A percentile compares a stretch with the other conserved stretches of the same genome.
These are phyloP conservation scores for Ceratorhiza oryzae-sativae DNA, from an alignment of 1,284 basidiomycete genomes.

Conservation along the genomic window DNA sequence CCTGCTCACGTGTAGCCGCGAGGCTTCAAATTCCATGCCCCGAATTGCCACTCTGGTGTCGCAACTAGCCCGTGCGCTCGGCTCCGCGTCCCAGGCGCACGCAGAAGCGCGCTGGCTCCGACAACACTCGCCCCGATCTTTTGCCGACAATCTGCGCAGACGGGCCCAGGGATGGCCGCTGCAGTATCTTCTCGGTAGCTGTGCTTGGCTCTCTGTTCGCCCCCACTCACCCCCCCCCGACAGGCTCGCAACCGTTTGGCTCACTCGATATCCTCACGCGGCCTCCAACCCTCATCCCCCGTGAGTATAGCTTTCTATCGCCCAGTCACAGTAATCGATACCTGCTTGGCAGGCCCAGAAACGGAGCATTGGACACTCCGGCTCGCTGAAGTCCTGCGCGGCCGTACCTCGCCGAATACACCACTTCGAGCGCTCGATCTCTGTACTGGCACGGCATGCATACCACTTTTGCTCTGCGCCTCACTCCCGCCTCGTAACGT, in stretches of 20 bases:
- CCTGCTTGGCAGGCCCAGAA: slow-evolving; percentile 61
- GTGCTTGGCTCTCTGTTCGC: slow-evolving; percentile 36
- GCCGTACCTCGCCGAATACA: slow-evolving; percentile 34
- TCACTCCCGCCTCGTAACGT: slow-evolving; percentile 61
- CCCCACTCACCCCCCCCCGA: slow-evolving; percentile 9
- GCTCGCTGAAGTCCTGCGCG: slow-evolving; percentile 54
- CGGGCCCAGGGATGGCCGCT: slow-evolving; percentile 76
- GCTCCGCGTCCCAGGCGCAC: slow-evolving; percentile 16
- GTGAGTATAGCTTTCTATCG: slow-evolving; percentile 47
- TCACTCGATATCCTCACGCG: slow-evolving; percentile 73
- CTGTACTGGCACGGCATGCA: slow-evolving; percentile 90
- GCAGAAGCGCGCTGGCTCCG: slow-evolving; percentile 21
- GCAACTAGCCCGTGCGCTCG: slow-evolving; percentile 48
- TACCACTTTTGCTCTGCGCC: slow-evolving; percentile 79
- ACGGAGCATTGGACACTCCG: slow-evolving; percentile 82
- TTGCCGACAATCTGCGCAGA: slow-evolving; percentile 15
- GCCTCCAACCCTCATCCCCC: slow-evolving; percentile 85
- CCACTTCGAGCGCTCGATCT: slow-evolving; percentile 70
- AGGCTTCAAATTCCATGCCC: slow-evolving; percentile 11
- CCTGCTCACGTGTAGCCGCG: neutral
- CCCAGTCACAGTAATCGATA: neutral
- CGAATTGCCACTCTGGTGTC: slow-evolving; percentile 46
- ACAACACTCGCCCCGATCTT: slow-evolving; percentile 7
- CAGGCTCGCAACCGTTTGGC: slow-evolving; percentile 89
- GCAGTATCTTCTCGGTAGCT: slow-evolving; percentile 88